A percentile compares a stretch with the other conserved stretches of the same genome.
These are phyloP conservation scores for Ganoderma lucidum DNA, from an alignment of 1,284 basidiomycete genomes.

Conservation along the genomic window DNA sequence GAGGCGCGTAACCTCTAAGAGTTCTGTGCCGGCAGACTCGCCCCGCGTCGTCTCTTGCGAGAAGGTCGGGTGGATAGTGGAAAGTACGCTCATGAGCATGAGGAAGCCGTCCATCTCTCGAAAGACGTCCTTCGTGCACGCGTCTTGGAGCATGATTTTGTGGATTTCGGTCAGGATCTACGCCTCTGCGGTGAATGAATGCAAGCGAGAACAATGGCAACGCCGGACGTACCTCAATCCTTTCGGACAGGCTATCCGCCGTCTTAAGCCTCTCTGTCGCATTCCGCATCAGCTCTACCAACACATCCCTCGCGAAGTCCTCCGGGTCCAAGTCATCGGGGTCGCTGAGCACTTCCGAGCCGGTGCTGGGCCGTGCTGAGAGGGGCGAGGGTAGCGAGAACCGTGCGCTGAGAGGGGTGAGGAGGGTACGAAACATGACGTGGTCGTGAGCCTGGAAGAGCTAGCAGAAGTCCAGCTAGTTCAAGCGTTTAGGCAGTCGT, in stretches of 20 bases:
- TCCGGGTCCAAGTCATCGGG: constrained; percentile 63
- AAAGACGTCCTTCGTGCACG: constrained; percentile 75
- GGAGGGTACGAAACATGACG: constrained; percentile 44
- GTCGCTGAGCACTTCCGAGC: constrained; percentile 34
- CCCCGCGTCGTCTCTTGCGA: constrained; percentile 48
- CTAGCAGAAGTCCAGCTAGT: constrained; percentile 26
- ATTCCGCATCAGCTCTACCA: constrained; percentile 74
- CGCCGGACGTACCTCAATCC: constrained; percentile 56
- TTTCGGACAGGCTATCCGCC: constrained; percentile 52
- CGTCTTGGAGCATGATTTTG: constrained; percentile 64
- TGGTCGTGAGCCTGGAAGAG: constrained; percentile 7
- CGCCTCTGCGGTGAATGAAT: constrained; percentile 3
- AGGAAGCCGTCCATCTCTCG: constrained; percentile 83
- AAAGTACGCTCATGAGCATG: constrained; percentile 73
- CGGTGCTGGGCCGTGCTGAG: constrained; percentile 33
- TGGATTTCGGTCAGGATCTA: constrained; percentile 71
- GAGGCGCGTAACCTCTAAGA: constrained; percentile 61
- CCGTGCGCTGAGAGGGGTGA: constrained; percentile 46
- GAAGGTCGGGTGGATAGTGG: constrained; percentile 54
- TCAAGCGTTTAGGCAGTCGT: constrained; percentile 19
- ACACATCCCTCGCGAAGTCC: constrained; percentile 75
- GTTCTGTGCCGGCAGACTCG: constrained; percentile 52
- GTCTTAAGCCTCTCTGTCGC: constrained; percentile 71
- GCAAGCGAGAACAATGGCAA: not conserved
- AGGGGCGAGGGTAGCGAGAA: constrained; percentile 39